Percentiles rank a stretch among this genome's conserved stretches.
phyloP scores from a whole-genome alignment of 2,329 filamentous ascomycete species.

The Penicillium sp. region DNA sequence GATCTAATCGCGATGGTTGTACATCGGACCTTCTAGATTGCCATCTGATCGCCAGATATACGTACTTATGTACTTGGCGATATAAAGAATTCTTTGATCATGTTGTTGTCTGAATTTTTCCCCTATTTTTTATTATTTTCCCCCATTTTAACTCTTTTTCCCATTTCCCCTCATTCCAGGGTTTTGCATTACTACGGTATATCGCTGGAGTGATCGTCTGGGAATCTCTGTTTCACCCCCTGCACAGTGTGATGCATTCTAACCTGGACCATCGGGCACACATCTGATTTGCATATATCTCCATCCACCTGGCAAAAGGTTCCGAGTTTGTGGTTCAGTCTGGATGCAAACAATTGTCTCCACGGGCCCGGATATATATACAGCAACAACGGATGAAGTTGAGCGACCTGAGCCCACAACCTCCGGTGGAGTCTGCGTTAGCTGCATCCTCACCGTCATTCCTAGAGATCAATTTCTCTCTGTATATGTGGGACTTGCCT shows the following conservation, averaged over 20 bases:
- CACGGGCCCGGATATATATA: not conserved
- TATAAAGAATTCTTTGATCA: not conserved
- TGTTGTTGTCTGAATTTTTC: not conserved
- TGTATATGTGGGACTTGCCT: not conserved
- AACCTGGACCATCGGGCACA: conserved; percentile 14
- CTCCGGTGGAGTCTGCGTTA: not conserved
- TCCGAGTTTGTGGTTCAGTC: conserved; percentile 3
- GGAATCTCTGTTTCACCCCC: not conserved
- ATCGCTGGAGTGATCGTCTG: no score
- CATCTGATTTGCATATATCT: not conserved
- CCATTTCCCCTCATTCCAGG: no score
- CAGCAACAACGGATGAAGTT: not conserved
- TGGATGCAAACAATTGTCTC: conserved; percentile 1
- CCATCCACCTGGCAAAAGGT: conserved; percentile 1
- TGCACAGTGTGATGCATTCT: conserved; percentile 3
- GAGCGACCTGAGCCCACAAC: not conserved
- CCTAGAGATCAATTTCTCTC: not conserved
- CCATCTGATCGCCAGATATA: not conserved
- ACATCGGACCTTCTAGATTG: not conserved
- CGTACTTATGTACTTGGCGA: not conserved
- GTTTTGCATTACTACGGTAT: no score
- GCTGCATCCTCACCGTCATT: conserved; percentile 9
- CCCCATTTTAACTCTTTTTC: no score
- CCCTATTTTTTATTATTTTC: no score
- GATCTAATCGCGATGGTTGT: not conserved